These are phyloP conservation scores for Tetrapisispora iriomotensis DNA, from an alignment of 805 yeast species.

Conservation along the genomic window DNA sequence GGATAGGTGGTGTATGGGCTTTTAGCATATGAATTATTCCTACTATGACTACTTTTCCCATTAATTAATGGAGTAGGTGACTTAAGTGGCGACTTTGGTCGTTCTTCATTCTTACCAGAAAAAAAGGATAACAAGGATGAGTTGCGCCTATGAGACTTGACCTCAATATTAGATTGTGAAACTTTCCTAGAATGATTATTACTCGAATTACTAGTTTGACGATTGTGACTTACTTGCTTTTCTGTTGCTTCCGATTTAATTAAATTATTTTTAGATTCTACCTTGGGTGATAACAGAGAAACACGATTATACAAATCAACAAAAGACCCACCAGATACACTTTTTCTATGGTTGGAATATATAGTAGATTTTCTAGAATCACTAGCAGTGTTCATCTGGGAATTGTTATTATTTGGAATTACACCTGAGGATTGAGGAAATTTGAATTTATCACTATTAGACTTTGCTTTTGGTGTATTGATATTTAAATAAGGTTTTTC, in stretches of 20 bases:
- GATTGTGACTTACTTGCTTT: slow-evolving; percentile 4
- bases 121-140: slow-evolving; percentile 51
- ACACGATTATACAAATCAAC: slow-evolving; percentile 28
- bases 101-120: slow-evolving; percentile 19
- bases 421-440: slow-evolving; percentile 4
- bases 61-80: slow-evolving; percentile 1
- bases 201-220: slow-evolving; percentile 1
- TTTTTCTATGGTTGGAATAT: slow-evolving; percentile 20
- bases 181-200: slow-evolving; percentile 8
- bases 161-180: slow-evolving; percentile 15
- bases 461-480: not conserved
- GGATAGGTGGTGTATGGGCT: slow-evolving; percentile 18
- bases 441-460: slow-evolving; percentile 1
- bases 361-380: slow-evolving; percentile 8
- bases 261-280: not conserved
- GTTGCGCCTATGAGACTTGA: slow-evolving; percentile 43
- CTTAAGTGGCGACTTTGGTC: slow-evolving; percentile 4
- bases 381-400: slow-evolving; percentile 6
- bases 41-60: not conserved
- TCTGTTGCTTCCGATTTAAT: slow-evolving; percentile 3
- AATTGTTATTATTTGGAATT: not conserved
- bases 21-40: slow-evolving; percentile 11
- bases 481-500: not conserved
- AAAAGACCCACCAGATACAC: slow-evolving; percentile 27
- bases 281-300: slow-evolving; percentile 16